Base-by-base conservation (phyloP, 106 monocot species). In the Agapanthus africanus region DNA sequence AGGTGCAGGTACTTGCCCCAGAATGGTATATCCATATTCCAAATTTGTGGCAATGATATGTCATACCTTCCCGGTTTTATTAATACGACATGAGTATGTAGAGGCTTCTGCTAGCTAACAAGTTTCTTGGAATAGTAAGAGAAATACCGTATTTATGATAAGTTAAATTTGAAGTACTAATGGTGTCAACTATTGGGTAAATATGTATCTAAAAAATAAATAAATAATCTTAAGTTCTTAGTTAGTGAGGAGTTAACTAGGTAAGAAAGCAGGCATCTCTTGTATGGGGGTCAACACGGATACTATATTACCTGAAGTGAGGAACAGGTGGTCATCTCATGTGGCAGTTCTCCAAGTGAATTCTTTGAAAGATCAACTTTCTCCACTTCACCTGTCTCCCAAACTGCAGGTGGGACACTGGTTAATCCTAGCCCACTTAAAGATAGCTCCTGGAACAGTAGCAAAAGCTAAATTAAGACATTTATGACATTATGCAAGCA, bases 291-390 rank as follows among this genome's bases (percentile, higher is more conserved):
- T 65, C 40, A 40, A 34, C 21, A 27, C 28, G n/a, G 11, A 14
- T 33, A 25, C 1, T 30, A 67, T 31, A 70, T 13, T 21, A 90
- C 91, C 81, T 95, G 81, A 81, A 95, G 83, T 36, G 70, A 77
- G 11, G 78, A 84, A 76, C 89, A 90, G 16, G 71, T 70, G 33
- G 83, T 71, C n/a, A 99, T 63, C 39, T 87, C 93, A 61, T 71
- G 65, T 26, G 89, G 90, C 52, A 99, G 73, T 49, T 72, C 80
- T 54, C 70, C 70, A 61, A 99, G 92, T 42, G 75, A 83, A 78
- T 99, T 99, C 64, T 69, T 82, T 25, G 99, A 93, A 73, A 99
- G 87, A 83, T 99, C 90, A 66, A 99, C 70, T 76, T 87, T 99
- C 38, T 90, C 74, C 63, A 85, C 79, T 35, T 93, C 88, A 71